Base-by-base conservation (phyloP, 768 basidiomycete genomes). In the Coprinopsis cinerea region DNA sequence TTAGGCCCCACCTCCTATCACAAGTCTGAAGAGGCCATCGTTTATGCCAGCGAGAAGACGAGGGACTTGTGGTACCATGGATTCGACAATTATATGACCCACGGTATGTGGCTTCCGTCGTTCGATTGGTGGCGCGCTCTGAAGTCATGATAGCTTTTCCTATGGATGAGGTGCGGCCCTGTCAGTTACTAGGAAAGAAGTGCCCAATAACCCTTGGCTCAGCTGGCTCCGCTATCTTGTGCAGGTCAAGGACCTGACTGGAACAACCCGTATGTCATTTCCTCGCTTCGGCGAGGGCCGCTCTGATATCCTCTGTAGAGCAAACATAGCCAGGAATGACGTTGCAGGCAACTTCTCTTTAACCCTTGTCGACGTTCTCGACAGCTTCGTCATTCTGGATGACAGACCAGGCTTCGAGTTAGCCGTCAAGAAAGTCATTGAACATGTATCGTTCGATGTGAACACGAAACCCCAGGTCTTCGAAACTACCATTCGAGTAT, bases 401-500 rank as follows among this genome's bases (percentile, higher is more conserved):
- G 89, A 94, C 59, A 78, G 77, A 20, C 60, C 70, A 44, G 88
- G 85, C 4, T 97, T 96, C 59, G 86, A 90, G 58, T 71, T 71
- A n/a, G 93, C 91, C 2, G 85, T 98, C 45, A 80, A 78, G 52
- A 81, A 88, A 54, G 79, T 92, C 47, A 85, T 95, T 44, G 67
- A 81, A 47, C 82, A 79, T 76, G 88, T 96, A 32, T 84, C 84
- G 0, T 97, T 96, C 64, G 89, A 97, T 61, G 86, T 92, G 50
- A 85, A 97, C 66, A 92, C 91, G 35, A 91, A 83, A 65, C 92
- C 96, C n/a, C 95, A 99, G 74, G 87, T 98, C 3, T 99, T 99
- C 60, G 95, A 99, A 70, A 90, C 89, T 9, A 97, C 91, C 1
- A 98, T 98, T 48, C 82, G 94, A 23, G 91, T 93, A 4, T 71